phyloP scores from a whole-genome alignment of 805 yeast species.

The Kregervanrija pseudodelftensis region DNA sequence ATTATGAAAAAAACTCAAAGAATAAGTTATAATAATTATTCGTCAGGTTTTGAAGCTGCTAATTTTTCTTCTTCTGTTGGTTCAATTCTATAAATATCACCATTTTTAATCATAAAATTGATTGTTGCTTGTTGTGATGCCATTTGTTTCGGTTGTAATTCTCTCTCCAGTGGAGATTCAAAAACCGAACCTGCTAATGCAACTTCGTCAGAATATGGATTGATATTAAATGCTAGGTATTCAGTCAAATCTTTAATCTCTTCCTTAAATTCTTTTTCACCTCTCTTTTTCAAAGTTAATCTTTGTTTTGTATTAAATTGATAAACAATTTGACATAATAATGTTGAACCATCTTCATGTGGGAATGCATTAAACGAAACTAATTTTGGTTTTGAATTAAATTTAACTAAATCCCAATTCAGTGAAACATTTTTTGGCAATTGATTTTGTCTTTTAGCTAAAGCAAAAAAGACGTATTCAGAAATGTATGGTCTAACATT shows the following conservation, averaged over 20 bases:
- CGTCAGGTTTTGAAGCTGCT: background rate
- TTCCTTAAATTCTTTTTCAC: slow-evolving; percentile 36
- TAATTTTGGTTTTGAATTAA: slow-evolving; percentile 66
- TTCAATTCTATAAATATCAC: slow-evolving; percentile 32
- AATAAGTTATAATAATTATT: background rate
- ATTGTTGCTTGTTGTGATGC: slow-evolving; percentile 24
- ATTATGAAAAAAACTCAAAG: background rate
- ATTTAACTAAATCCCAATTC: slow-evolving; percentile 71
- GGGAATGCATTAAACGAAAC: slow-evolving; percentile 56
- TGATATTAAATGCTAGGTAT: slow-evolving; percentile 54
- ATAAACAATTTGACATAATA: slow-evolving; percentile 46
- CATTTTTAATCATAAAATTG: slow-evolving; percentile 26
- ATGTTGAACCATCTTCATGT: slow-evolving; percentile 31
- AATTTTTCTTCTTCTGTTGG: slow-evolving; percentile 20
- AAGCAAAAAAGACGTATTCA: slow-evolving; percentile 57
- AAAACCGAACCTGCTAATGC: slow-evolving; percentile 61
- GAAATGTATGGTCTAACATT: slow-evolving; percentile 40
- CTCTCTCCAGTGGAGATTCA: slow-evolving; percentile 43
- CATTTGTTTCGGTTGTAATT: slow-evolving; percentile 21
- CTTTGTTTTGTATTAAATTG: slow-evolving; percentile 57
- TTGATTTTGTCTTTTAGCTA: slow-evolving; percentile 42
- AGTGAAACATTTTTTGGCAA: slow-evolving; percentile 54
- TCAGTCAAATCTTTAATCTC: slow-evolving; percentile 51
- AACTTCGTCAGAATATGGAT: slow-evolving; percentile 50
- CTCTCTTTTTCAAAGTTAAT: slow-evolving; percentile 38